Percentiles rank a stretch among this genome's conserved stretches.
Conservation (phyloP, 2,329 filamentous ascomycete species). For the Colletotrichum falcatum region DNA sequence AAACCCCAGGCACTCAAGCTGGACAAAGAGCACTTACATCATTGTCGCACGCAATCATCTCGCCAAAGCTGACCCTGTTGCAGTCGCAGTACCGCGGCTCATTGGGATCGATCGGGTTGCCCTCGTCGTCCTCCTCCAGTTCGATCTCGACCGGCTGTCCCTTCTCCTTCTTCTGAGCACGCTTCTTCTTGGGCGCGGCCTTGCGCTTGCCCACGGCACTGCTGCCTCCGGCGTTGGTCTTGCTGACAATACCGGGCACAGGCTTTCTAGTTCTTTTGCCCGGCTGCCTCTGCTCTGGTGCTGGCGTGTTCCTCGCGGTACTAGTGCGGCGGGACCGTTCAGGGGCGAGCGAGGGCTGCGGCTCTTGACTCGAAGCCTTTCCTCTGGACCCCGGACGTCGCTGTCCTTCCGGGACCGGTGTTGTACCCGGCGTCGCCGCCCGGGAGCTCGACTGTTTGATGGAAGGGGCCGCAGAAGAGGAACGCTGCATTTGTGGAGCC, state of each 20-base stretch:
- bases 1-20: background rate
- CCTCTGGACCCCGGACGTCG: conserved; percentile 66
- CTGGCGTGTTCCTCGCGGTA: conserved; percentile 69
- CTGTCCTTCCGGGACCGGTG: conserved; percentile 54
- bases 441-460: conserved; percentile 50
- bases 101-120: conserved; percentile 77
- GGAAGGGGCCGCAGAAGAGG: conserved; percentile 44
- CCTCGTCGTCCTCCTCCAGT: conserved; percentile 73
- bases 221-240: conserved; percentile 69
- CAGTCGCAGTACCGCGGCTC: conserved; percentile 84
- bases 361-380: conserved; percentile 65
- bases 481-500: conserved; percentile 41
- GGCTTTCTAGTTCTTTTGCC: conserved; percentile 75
- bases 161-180: conserved; percentile 62
- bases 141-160: conserved; percentile 59
- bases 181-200: conserved; percentile 75
- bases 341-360: conserved; percentile 59
- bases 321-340: conserved; percentile 68
- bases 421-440: conserved; percentile 51
- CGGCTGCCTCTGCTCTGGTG: conserved; percentile 57
- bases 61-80: conserved; percentile 82
- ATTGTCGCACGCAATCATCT: conserved; percentile 88
- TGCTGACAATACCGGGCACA: conserved; percentile 77
- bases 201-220: conserved; percentile 79
- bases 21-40: conserved; percentile 66